Conservation (phyloP, 164 flowering plant genomes). For the Vitis vinifera region DNA sequence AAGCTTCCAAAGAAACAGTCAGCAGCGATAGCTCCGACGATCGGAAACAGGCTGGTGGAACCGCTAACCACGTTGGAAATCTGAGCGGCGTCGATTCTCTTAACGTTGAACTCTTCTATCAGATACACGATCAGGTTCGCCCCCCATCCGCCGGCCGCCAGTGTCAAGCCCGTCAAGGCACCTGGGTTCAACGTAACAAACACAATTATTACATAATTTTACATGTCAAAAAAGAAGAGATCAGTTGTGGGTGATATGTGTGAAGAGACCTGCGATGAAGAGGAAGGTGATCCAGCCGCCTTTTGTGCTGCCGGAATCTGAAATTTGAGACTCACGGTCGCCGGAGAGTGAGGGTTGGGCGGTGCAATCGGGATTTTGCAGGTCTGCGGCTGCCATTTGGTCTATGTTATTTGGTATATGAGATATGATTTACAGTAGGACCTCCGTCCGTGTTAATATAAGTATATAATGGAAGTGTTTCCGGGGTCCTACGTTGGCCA, state of each 20-base stretch:
- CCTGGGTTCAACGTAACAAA: slow-evolving; percentile 11
- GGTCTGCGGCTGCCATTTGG: not conserved
- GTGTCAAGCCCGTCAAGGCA: slow-evolving; percentile 14
- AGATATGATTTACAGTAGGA: too few relatives aligned
- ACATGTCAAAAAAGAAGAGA: not conserved
- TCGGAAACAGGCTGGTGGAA: slow-evolving; percentile 31
- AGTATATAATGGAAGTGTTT: too few relatives aligned
- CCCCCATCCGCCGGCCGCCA: slow-evolving; percentile 26
- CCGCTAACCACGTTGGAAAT: slow-evolving; percentile 38
- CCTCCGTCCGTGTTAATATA: too few relatives aligned
- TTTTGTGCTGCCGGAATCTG: not conserved
- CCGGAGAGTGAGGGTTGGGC: not conserved
- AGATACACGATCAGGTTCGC: slow-evolving; percentile 43
- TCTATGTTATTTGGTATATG: too few relatives aligned
- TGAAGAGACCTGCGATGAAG: slow-evolving; percentile 18
- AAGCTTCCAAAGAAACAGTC: slow-evolving; percentile 50
- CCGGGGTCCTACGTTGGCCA: too few relatives aligned
- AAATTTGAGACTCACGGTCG: slow-evolving; percentile 1
- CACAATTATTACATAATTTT: not conserved
- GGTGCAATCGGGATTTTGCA: slow-evolving; percentile 3
- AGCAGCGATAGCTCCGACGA: slow-evolving; percentile 47
- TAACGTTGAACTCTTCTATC: slow-evolving; percentile 34
- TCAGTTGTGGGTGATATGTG: too few relatives aligned
- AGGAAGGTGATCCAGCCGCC: slow-evolving; percentile 38
- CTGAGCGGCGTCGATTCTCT: slow-evolving; percentile 46